phyloP scores from a whole-genome alignment of 176 grass and related monocot genomes.

The bread wheat (Triticum aestivum) region IWGSC_CS_RefSeq_v2.1 NC_057800.1:512607193-512607692 shows the following conservation, averaged over 20 bases:
- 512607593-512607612: not conserved
- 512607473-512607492: not conserved
- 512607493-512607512: slow-evolving; percentile 15
- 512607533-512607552: not conserved
- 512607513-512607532: not conserved
- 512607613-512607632: not conserved
- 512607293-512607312: not conserved
- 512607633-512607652: not conserved
- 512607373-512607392: no score
- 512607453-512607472: not conserved
- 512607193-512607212: no score
- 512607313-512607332: not conserved
- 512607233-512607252: no score
- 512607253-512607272: not conserved
- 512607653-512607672: not conserved
- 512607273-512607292: not conserved
- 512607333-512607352: not conserved
- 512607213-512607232: not conserved
- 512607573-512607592: not conserved
- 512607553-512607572: not conserved
- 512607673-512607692: not conserved
- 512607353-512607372: no score
- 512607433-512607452: slow-evolving; percentile 21
- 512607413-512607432: no score
- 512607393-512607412: no score